A percentile compares a stretch with the other conserved stretches of the same genome.
phyloP scores from a whole-genome alignment of 805 yeast genomes.

The Candida oleophila region DNA sequence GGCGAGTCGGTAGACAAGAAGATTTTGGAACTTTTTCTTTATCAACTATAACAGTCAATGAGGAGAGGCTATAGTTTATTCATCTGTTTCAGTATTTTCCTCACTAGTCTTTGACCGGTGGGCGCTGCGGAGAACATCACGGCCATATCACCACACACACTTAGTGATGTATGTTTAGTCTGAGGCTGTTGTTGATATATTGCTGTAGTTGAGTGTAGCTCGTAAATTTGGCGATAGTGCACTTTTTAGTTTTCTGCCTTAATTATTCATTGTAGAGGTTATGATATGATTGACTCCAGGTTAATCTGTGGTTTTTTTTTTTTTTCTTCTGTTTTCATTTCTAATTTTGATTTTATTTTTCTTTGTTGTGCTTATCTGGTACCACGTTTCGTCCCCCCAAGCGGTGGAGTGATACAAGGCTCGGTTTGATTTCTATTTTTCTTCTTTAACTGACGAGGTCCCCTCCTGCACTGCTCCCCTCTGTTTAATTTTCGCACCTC shows the following conservation, averaged over 20 bases:
- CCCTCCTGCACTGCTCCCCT: background rate
- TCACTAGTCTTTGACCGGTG: constrained; percentile 24
- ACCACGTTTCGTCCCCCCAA: no score
- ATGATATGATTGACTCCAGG: no score
- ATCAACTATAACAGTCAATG: constrained; percentile 63
- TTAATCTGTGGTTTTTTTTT: no score
- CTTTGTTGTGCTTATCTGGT: no score
- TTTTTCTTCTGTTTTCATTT: background rate
- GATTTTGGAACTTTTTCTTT: constrained; percentile 17
- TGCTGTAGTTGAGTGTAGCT: no score
- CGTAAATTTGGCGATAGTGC: no score
- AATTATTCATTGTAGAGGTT: no score
- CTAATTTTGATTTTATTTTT: no score
- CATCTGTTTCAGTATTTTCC: constrained; percentile 36
- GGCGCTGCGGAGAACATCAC: constrained; percentile 56
- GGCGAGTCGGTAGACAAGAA: background rate
- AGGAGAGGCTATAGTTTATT: constrained; percentile 42
- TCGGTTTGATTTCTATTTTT: no score
- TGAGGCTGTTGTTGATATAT: constrained; percentile 31
- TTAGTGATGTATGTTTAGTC: constrained; percentile 38
- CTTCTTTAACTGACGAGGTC: background rate
- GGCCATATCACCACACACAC: constrained; percentile 48
- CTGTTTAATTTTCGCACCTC: background rate
- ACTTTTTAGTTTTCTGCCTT: no score
- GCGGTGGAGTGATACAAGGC: no score